Evolutionary conservation across 1,284 basidiomycete species (phyloP), one percentile per base, ranked within the genome.

Genomic region (Pseudomicrostroma phylloplanum): DNA sequence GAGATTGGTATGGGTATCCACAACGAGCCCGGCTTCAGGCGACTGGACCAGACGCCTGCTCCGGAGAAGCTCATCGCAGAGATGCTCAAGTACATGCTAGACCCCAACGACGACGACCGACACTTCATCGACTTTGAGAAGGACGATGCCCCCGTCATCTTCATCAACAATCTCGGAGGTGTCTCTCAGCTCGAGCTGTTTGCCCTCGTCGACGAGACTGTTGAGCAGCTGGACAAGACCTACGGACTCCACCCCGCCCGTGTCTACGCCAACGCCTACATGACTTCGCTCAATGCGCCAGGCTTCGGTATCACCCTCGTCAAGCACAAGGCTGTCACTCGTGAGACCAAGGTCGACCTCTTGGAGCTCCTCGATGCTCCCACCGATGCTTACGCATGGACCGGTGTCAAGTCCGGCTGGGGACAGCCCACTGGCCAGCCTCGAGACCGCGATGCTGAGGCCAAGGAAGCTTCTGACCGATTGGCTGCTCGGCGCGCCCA

Each of bases 131-230:
- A 79, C 55, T 82, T 82, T 66, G 73, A 78, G 81, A 64, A 81
- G 81, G 40, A 78, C 73, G 17, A 81, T 82, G 57, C 72, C 81
- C 76, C 76, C 26, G 67, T 78, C 12, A 63, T 79, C 23, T 84
- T 85, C 62, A 71, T 86, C 58, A 86, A 86, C 69, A 86, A 86
- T 67, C 79, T 86, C 17, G 84, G 85, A 54, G 85, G 85, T 1
- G 80, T 85, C 70, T 84, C 82, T 25, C 80, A 81, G 69, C 75
- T 86, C 42, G 84, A 86, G 71, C 82, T 85, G 80, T 81, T 82
- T 30, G 83, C 84, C 17, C 65, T 85, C 19, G 71, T 83, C 21
- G 81, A 83, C 48, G 83, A 83, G 57, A 76, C 81, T 19, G 63
- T 81, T 25, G 68, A 58, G 30, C 81, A 82, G 65, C 78, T 86